Evolutionary conservation across 805 yeast species (phyloP), one percentile per base, ranked within the genome.

Genomic region (Ascoidea rubescens): DNA sequence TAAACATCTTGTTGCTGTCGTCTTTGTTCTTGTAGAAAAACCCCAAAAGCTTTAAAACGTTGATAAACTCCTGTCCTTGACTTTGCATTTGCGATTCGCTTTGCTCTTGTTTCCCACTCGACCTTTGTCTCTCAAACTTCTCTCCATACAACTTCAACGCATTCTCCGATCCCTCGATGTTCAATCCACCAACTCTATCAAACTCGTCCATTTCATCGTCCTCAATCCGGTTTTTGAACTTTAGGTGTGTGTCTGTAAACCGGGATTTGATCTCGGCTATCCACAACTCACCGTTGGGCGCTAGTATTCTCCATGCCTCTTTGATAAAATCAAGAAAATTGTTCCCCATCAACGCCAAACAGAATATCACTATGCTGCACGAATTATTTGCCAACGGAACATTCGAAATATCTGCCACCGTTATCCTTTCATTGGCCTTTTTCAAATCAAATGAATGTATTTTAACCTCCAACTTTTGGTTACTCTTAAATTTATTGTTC

Each of bases 301-400:
- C 82, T 51, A 93, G 71, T 16, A 93, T 72, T 61, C 99, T 74
- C 62, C 85, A 75, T 0, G 96, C 98, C 64, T 93, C 99, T 53
- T 81, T 74, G 51, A 93, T 79, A 63, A 93, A 93, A 63, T 93
- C 98, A 55, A 90, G 70, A 64, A 91, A 89, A 63, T 93, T 93
- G 4, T 98, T 91, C 4, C 99, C 99, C 99, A 93, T 93, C 54
- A 93, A 71, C 0, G 98, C 93, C 50, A 93, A 73, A 66, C 99
- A 93, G 67, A 90, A 93, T 5, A 93, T 78, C n/a, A 87, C 99
- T 48, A 93, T 73, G 30, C 89, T 78, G 60, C 93, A 88, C 1
- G 93, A 83, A 51, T 75, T 75, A 63, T 89, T 88, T 1, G 72
- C 75, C 56, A 93, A 67, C 21, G 99, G 99, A 8, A 91, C 96